Evolutionary conservation across 2,329 filamentous ascomycete genomes (phyloP).

Genomic region (Dactylonectria estremocensis): DNA sequence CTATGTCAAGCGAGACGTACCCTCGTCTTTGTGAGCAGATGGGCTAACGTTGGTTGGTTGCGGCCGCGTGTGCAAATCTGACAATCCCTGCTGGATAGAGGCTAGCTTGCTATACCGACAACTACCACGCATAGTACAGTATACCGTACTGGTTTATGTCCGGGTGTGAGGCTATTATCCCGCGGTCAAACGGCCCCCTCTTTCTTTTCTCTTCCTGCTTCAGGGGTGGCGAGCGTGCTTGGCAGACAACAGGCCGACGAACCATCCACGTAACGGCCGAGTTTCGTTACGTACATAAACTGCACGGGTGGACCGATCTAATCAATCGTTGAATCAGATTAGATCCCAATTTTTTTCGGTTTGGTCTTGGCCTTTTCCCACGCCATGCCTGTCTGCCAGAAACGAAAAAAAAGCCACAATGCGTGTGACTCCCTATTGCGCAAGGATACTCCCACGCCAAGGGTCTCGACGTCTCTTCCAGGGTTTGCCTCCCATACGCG

Average conservation of each 20-base stretch:
- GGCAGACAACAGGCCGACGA: background rate
- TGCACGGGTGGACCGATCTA: conserved; percentile 32
- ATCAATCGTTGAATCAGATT: conserved; percentile 43
- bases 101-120: background rate
- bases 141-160: background rate
- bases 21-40: too few relatives aligned
- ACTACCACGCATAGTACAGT: background rate
- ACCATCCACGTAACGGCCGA: conserved; percentile 1
- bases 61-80: background rate
- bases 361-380: too few relatives aligned
- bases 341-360: conserved; percentile 33
- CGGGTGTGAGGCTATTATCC: background rate
- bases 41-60: too few relatives aligned
- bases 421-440: background rate
- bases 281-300: background rate
- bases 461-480: background rate
- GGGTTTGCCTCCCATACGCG: background rate
- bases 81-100: background rate
- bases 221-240: background rate
- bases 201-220: too few relatives aligned
- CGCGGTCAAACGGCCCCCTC: too few relatives aligned
- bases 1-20: too few relatives aligned
- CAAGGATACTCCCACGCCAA: too few relatives aligned
- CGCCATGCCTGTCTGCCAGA: too few relatives aligned
- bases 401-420: background rate